Percentiles rank a stretch among this genome's conserved stretches.
Conservation (phyloP, 1,284 basidiomycete species). For the Sporisorium iseilematis-ciliati region DNA sequence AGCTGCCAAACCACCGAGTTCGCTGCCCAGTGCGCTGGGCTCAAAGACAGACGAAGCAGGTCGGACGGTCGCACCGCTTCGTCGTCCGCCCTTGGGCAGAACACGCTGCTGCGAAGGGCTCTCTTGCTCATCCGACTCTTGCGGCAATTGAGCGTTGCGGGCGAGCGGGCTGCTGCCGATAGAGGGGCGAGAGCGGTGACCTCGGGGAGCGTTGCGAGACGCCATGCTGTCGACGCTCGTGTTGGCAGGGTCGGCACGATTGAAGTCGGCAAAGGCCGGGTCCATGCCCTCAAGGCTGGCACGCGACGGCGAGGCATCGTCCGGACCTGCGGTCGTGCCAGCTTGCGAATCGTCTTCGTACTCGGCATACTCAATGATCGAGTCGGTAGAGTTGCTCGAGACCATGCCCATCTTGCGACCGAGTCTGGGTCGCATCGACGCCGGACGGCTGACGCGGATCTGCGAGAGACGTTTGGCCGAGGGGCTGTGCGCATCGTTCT, state of each 20-base stretch:
- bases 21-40: constrained; percentile 55
- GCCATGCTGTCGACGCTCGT: constrained; percentile 33
- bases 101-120: constrained; percentile 26
- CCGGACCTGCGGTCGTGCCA: constrained; percentile 34
- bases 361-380: constrained; percentile 48
- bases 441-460: constrained; percentile 30
- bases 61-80: constrained; percentile 39
- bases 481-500: constrained; percentile 39
- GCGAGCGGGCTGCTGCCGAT: constrained; percentile 58
- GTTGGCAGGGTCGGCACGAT: constrained; percentile 33
- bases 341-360: constrained; percentile 39
- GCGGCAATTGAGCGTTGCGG: constrained; percentile 28
- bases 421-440: constrained; percentile 30
- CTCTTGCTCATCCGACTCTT: constrained; percentile 26
- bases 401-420: constrained; percentile 43
- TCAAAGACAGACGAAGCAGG: constrained; percentile 46
- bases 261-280: constrained; percentile 55
- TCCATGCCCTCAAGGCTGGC: constrained; percentile 60
- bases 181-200: constrained; percentile 41
- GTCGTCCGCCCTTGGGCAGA: constrained; percentile 37
- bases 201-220: constrained; percentile 16
- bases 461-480: constrained; percentile 33
- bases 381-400: constrained; percentile 51
- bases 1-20: constrained; percentile 46
- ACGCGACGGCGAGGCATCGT: constrained; percentile 47